Evolutionary conservation across 352 stramenopile genomes (phyloP), one percentile per base, ranked within the genome.

Genomic region (Globisporangium middletonii): DNA sequence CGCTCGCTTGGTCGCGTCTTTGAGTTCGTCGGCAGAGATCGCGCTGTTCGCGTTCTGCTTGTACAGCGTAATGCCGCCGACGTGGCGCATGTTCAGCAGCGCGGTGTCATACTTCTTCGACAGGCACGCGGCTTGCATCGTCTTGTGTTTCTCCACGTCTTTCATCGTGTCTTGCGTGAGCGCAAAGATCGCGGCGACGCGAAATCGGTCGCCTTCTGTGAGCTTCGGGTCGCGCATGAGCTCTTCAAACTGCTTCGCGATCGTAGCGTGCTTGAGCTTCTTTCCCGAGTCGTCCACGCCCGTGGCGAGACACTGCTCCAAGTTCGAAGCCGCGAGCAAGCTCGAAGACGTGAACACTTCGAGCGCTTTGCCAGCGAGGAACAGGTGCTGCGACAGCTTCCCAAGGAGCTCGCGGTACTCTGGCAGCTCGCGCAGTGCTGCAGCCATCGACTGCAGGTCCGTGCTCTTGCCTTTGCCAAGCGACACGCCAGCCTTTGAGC

Each of bases 271-370:
- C 67, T 97, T 98, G 26, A 96, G 72, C 48, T 91, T 94, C 50
- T 90, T 86, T 1, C 90, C 95, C 5, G 97, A 96, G 37, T 97
- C 92, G 64, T 97, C 92, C 3, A 97, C 88, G 5, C 94, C 95
- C 1, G 94, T 98, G 0, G 93, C 92, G 49, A 99, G 79, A 3
- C 83, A 97, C 67, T 99, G 95, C 64, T 99, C 96, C 46, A 98
- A 68, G 50, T 98, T 95, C 16, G 81, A 95, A 0, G 97, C 73
- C 19, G 97, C 88, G 33, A 98, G 60, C 7, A 99, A 62, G 38
- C 72, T 75, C 15, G 77, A 73, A 9, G 86, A 87, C 6, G 89
- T 97, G 62, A 98, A 98, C 7, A 81, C 77, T 48, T 96, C 91
- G 87, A 98, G 97, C 41, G 89, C 97, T 64, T 97, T 93, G 28